Evolutionary conservation across 306 rosid species (phyloP).

Genomic region (Cucumis hystrix): DNA sequence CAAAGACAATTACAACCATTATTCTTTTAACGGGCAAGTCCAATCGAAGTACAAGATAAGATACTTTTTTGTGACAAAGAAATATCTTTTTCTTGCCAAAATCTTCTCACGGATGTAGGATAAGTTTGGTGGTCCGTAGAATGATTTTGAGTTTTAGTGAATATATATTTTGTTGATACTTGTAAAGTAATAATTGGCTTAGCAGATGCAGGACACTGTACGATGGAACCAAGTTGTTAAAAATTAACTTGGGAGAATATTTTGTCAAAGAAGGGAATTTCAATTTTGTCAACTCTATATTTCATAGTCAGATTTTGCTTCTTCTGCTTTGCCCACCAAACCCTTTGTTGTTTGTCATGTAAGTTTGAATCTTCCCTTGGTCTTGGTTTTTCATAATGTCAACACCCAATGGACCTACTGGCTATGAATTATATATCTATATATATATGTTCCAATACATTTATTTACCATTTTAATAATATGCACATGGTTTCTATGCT

Average conservation of each 20-base stretch:
- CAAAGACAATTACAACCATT: background rate
- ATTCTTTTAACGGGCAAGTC: background rate
- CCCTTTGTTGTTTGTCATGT: background rate
- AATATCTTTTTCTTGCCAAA: background rate
- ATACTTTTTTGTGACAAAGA: background rate
- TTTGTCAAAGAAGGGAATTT: background rate
- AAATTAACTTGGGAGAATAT: background rate
- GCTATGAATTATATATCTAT: background rate
- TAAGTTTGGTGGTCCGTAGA: background rate
- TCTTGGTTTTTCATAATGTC: background rate
- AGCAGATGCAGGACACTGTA: background rate
- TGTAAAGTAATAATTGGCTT: background rate
- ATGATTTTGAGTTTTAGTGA: background rate
- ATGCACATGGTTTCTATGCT: background rate
- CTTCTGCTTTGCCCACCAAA: background rate
- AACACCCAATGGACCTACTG: background rate
- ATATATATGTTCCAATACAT: background rate
- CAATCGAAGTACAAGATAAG: background rate
- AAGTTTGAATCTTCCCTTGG: background rate
- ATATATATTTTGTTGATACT: background rate
- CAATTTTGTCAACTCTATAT: constrained; percentile 2
- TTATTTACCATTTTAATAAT: background rate
- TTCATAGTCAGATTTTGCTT: background rate
- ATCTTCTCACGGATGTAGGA: background rate
- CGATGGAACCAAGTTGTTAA: background rate